Base-by-base conservation (phyloP, 352 stramenopile species). In the Globisporangium polare region DNA sequence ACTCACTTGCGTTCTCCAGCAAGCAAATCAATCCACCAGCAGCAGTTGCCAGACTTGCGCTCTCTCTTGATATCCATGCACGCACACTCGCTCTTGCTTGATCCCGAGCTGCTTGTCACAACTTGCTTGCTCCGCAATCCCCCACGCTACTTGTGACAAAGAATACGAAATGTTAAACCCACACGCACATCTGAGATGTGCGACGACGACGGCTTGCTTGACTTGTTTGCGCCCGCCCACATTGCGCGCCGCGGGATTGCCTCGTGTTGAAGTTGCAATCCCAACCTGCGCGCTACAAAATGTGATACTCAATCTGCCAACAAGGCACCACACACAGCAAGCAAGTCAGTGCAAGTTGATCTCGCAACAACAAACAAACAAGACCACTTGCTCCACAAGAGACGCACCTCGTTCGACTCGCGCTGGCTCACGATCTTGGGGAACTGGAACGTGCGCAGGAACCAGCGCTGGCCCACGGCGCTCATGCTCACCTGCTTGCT, bases 371-470 rank as follows among this genome's bases (percentile, higher is more conserved):
- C 29, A 53, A 18, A n/a, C 41, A 18, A 27, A 20, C 12, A 20
- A 12, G 20, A 20, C 27, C 18, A 59, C 27, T 22, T 33, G 8
- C 3, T 5, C 29, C 5, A 33, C 29, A 33, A 33, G 29, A 33
- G 29, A 60, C 75, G 24, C 50, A 86, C 76, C 76, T 90, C 80
- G 61, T 90, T 90, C 9, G 80, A 89, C 63, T 89, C 78, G 62
- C 77, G 77, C 33, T 80, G 71, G 26, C 67, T 80, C 27, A 58
- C 61, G 49, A 90, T 66, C 62, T 86, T 88, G 20, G 78, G 78
- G 26, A 71, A 67, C 58, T 88, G 80, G 68, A 89, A 90, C 15
- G 80, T 86, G 24, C 80, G 78, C 43, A 90, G 64, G 60, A 89
- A 85, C 80, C 80, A 90, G 18, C 80, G 74, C 53, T 68, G 65